A percentile compares a stretch with the other conserved stretches of the same genome.
Evolutionary conservation across 1,284 basidiomycete species (phyloP).

Genomic region (Rhizopogon parksii): DNA sequence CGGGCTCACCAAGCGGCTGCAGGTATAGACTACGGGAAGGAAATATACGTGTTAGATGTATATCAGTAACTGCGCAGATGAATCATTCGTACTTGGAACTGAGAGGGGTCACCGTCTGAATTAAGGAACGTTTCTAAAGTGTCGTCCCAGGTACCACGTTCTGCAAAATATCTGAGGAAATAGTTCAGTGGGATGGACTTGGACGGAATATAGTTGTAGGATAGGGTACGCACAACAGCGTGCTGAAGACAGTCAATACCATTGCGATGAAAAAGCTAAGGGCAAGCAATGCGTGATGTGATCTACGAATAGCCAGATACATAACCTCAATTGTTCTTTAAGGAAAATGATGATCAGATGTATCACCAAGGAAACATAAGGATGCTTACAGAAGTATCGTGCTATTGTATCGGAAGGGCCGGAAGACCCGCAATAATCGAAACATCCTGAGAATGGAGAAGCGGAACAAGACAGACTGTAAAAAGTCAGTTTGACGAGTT

Average conservation of each 20-base stretch:
- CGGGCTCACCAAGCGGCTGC: constrained; percentile 59
- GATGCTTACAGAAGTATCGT: constrained; percentile 66
- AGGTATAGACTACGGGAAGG: constrained; percentile 57
- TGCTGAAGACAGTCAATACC: constrained; percentile 81
- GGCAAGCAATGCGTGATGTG: constrained; percentile 79
- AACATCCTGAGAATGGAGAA: constrained; percentile 85
- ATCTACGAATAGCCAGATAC: constrained; percentile 81
- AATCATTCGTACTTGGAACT: constrained; percentile 48
- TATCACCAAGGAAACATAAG: not conserved
- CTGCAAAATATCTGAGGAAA: constrained; percentile 68
- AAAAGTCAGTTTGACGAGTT: constrained; percentile 2
- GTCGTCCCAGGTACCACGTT: constrained; percentile 82
- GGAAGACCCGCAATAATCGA: constrained; percentile 77
- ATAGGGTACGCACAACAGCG: constrained; percentile 54
- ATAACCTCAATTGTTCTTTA: constrained; percentile 84
- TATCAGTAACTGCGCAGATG: constrained; percentile 12
- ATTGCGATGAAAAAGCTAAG: constrained; percentile 86
- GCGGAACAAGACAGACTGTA: constrained; percentile 73
- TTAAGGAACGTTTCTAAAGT: constrained; percentile 75
- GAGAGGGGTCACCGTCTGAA: constrained; percentile 72
- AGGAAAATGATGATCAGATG: constrained; percentile 3
- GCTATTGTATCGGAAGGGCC: constrained; percentile 79
- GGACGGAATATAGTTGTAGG: not conserved
- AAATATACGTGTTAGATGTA: constrained; percentile 3
- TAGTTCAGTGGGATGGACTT: not conserved